These are phyloP conservation scores for Diaporthe humulicola DNA, from an alignment of 2,329 filamentous ascomycete genomes.

Conservation along the genomic window DNA sequence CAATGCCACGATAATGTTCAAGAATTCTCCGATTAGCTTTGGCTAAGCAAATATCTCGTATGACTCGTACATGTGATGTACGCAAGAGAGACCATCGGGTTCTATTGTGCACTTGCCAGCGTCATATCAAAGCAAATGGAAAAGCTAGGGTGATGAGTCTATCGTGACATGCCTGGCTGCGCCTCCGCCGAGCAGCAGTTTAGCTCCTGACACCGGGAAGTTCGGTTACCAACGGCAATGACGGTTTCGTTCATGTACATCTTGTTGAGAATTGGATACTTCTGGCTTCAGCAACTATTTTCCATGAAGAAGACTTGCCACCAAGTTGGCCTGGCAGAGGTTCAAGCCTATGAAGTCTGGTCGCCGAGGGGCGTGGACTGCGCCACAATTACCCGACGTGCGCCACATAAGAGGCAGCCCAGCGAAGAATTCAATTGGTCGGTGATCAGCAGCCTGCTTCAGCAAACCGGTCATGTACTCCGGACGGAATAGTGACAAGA, in stretches of 20 bases:
- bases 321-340: background rate
- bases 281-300: background rate
- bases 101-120: background rate
- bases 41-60: constrained; percentile 3
- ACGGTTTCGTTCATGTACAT: background rate
- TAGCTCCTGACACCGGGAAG: background rate
- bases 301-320: background rate
- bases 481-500: background rate
- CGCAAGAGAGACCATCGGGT: background rate
- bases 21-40: background rate
- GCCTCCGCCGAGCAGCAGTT: background rate
- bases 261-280: background rate
- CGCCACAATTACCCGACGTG: background rate
- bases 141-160: background rate
- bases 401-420: constrained; percentile 22
- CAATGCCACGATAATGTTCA: constrained; percentile 5
- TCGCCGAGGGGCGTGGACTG: background rate
- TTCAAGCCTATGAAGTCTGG: background rate
- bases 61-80: background rate
- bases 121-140: background rate
- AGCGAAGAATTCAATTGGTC: background rate
- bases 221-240: constrained; percentile 4
- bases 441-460: background rate
- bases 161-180: background rate
- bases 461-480: too few species aligned